Percentiles rank a stretch among this genome's conserved stretches.
phyloP scores from a whole-genome alignment of 106 monocot genomes.

The Alisma plantagoaquatica region DNA sequence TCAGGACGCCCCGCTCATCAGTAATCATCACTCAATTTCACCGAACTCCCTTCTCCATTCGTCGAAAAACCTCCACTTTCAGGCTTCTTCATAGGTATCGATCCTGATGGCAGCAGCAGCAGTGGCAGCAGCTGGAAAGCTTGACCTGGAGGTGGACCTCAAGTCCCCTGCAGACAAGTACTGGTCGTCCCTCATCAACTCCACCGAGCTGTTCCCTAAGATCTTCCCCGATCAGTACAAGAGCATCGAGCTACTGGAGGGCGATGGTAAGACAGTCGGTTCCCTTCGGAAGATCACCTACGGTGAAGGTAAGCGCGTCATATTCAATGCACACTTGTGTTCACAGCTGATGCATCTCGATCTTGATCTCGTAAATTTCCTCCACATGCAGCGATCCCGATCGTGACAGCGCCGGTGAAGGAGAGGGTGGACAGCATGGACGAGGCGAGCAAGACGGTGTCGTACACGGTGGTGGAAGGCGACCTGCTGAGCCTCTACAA shows the following conservation, averaged over 20 bases:
- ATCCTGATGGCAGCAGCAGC: neutral
- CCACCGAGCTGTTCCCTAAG: constrained; percentile 57
- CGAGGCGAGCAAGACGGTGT: constrained; percentile 26
- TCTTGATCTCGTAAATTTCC: neutral
- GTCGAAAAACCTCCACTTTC: too few relatives aligned
- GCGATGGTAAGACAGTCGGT: constrained; percentile 53
- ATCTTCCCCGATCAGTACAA: constrained; percentile 60
- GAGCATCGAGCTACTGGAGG: constrained; percentile 60
- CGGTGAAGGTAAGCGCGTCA: constrained; percentile 23
- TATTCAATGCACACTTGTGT: too few relatives aligned
- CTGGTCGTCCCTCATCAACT: constrained; percentile 40
- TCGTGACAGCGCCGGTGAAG: constrained; percentile 34
- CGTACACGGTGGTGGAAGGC: constrained; percentile 45
- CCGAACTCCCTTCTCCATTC: too few relatives aligned
- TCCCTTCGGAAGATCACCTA: constrained; percentile 36
- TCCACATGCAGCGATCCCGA: constrained; percentile 32
- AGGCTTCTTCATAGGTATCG: too few relatives aligned
- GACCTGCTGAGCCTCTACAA: constrained; percentile 29
- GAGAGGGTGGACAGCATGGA: constrained; percentile 41
- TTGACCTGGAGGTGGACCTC: constrained; percentile 34
- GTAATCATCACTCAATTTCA: too few relatives aligned
- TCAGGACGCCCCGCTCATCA: too few relatives aligned
- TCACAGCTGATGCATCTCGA: neutral
- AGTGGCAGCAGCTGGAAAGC: constrained; percentile 31
- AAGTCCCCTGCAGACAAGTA: constrained; percentile 49